Conservation (phyloP, 1,139 yeast genomes). For the Lodderomyces jiufengensis region DNA sequence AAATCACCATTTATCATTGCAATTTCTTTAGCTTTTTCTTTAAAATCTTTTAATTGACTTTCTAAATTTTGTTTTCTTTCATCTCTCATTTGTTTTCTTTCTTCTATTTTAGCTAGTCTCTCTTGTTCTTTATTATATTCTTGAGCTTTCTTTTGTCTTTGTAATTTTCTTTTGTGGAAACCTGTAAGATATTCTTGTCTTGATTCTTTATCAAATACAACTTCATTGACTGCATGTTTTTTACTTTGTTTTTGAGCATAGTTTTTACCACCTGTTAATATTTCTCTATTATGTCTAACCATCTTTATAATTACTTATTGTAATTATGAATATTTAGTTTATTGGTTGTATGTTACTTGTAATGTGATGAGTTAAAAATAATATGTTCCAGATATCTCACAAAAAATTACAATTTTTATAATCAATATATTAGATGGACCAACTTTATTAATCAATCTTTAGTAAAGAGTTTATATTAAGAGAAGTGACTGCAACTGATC, state of each 20-base stretch:
- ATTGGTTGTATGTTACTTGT: no score
- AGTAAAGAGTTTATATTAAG: no score
- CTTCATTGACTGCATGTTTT: constrained; percentile 72
- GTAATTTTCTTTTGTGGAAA: constrained; percentile 87
- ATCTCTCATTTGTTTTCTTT: constrained; percentile 64
- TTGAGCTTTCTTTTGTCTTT: constrained; percentile 82
- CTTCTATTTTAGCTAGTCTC: constrained; percentile 68
- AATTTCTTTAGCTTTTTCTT: constrained; percentile 50
- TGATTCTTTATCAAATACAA: constrained; percentile 70
- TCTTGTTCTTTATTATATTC: constrained; percentile 74
- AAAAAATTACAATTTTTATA: no score
- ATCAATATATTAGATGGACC: no score
- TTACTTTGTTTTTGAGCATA: constrained; percentile 66
- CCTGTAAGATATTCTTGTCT: constrained; percentile 86
- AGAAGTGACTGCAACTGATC: no score
- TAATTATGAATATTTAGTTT: no score
- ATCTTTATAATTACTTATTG: neutral
- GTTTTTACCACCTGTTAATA: constrained; percentile 82
- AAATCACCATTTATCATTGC: constrained; percentile 29
- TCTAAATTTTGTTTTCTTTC: constrained; percentile 67
- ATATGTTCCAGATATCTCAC: no score
- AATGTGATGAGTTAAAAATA: no score
- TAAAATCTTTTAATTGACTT: constrained; percentile 56
- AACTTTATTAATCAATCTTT: no score
- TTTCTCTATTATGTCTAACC: constrained; percentile 62